These are phyloP conservation scores for Citrullus mucosospermus DNA, from an alignment of 306 rosid species.

Conservation along the genomic window DNA sequence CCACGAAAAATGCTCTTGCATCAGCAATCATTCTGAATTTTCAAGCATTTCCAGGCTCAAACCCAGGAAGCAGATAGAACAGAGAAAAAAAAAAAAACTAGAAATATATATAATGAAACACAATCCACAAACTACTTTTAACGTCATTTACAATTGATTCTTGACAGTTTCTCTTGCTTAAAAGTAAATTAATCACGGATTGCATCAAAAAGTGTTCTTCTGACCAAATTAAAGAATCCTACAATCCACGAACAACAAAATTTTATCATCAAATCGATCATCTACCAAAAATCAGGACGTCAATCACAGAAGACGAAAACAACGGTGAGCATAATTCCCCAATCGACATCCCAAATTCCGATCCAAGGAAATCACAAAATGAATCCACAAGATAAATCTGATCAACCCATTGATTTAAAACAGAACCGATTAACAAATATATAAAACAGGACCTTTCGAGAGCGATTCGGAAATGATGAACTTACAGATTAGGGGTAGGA, in stretches of 20 bases:
- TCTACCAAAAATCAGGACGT: neutral
- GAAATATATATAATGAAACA: neutral
- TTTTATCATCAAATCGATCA: neutral
- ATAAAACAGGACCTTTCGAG: neutral
- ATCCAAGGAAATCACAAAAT: neutral
- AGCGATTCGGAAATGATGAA: neutral
- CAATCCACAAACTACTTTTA: neutral
- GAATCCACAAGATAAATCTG: neutral
- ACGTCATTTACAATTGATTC: neutral
- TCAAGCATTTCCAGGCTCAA: neutral
- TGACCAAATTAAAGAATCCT: neutral
- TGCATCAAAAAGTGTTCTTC: neutral
- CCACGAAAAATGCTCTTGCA: neutral
- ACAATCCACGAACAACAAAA: neutral
- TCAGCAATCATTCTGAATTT: neutral
- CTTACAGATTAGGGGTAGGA: conserved; percentile 75
- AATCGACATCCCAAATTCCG: neutral
- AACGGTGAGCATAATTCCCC: neutral
- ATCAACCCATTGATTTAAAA: neutral
- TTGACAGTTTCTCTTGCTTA: neutral
- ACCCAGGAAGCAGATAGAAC: neutral
- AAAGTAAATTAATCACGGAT: neutral
- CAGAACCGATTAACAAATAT: conserved; percentile 24
- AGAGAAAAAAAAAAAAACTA: neutral
- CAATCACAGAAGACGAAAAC: neutral